Base-by-base conservation (phyloP, 495 filamentous ascomycete genomes). In the Delitschia confertaspora region DNA sequence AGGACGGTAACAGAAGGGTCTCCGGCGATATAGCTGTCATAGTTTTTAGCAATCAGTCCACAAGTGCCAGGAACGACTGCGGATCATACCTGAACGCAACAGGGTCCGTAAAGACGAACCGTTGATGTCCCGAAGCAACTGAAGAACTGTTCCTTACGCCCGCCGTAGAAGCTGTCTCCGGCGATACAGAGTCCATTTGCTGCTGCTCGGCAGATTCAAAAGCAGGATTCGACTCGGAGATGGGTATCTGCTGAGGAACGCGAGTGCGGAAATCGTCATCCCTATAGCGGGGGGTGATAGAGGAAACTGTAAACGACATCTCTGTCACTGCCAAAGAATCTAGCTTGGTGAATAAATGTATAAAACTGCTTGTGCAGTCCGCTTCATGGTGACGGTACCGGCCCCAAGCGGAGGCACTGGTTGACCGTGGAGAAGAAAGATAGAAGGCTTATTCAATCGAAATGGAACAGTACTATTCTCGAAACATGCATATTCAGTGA, bases 11-110 rank as follows among this genome's bases (percentile, higher is more conserved):
- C 85, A 0, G 75, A 77, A 1, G 83, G 69, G 44, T 98, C 91
- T 48, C 88, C 83, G 71, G 93, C 86, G 10, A 98, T 74, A 56
- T 93, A 98, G n/a, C n/a, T n/a, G n/a, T n/a, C 51, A 83, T 78
- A 30, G 20, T 29, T 33, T 30, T 25, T 11, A 29, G 32, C 13
- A 27, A 14, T 31, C 8, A 20, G 10, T 17, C 30, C 25, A 20
- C 18, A n/a, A n/a, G n/a, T n/a, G n/a, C n/a, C n/a, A n/a, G n/a
- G n/a, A n/a, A n/a, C n/a, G n/a, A n/a, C n/a, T n/a, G n/a, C n/a
- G n/a, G n/a, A n/a, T n/a, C n/a, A 2, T 59, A 60, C 38, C 56
- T 51, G 51, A 69, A 64, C 13, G 65, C 66, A 4, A 65, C 57
- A 23, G 63, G 62, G 44, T 69, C 66, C 13, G 66, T 57, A 4